Base-by-base conservation (phyloP, 441 rosid genomes). In the Corymbia citriodora region DNA sequence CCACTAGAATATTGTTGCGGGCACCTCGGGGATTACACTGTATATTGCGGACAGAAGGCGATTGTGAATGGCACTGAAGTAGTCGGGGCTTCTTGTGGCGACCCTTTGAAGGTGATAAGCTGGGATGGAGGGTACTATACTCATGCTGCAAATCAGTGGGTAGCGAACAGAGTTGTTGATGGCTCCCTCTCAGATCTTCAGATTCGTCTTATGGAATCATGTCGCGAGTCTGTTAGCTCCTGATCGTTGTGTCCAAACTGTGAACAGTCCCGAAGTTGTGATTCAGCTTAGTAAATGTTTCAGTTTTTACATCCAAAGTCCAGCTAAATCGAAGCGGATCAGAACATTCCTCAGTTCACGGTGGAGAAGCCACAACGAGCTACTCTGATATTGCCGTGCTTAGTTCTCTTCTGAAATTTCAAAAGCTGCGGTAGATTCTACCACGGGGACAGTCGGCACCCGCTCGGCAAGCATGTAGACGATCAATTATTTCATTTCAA, bases 111-210 rank as follows among this genome's bases (percentile, higher is more conserved):
- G 59, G 89, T 87, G 50, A 90, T 90, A 72, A 90, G 89, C 83
- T 90, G 93, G 93, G 94, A 92, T 90, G 91, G 92, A 18, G 61
- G 87, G 25, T 93, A 94, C 65, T 91, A 92, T 88, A 72, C 93
- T 65, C 92, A 93, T 59, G 93, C 94, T 86, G 94, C 94, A 89
- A 93, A 92, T 83, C 87, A 88, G n/a, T 92, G 93, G 94, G 92
- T 93, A 27, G 92, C 93, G 50, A 90, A 90, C 29, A 88, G 57
- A n/a, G 90, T 93, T 89, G 49, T 91, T n/a, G 89, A 88, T 7
- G 94, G 91, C 83, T 92, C 90, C 25, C 63, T 89, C 57, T 92
- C 90, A 1, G 94, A 92, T 54, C 89, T 93, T 54, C 93, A 87
- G 8, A 31, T 87, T 90, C 92, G 92, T 31, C 88, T 93, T 55